These are phyloP conservation scores for Epithele typhae DNA, from an alignment of 768 basidiomycete species.

Conservation along the genomic window DNA sequence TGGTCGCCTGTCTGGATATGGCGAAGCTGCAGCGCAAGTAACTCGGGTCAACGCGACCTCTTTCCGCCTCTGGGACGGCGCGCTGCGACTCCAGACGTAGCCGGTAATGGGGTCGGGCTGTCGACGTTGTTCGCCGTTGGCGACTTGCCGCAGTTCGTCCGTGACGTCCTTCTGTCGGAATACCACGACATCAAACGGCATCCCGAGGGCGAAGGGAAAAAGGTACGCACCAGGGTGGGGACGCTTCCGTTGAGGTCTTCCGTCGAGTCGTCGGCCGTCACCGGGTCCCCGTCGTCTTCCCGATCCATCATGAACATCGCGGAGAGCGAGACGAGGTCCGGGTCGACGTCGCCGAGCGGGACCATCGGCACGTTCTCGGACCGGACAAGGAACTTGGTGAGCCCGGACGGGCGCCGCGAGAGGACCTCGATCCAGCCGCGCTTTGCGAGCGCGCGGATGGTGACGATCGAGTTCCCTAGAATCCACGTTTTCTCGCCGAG, in stretches of 20 bases:
- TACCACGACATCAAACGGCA: constrained; percentile 13
- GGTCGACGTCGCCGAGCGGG: constrained; percentile 77
- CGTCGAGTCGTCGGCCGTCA: not conserved
- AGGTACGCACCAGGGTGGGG: constrained; percentile 8
- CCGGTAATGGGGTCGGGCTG: constrained; percentile 74
- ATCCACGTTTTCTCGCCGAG: constrained; percentile 78
- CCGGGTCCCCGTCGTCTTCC: constrained; percentile 22
- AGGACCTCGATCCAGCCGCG: constrained; percentile 88
- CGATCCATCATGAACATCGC: constrained; percentile 73
- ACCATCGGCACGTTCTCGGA: constrained; percentile 88
- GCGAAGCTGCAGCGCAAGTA: constrained; percentile 83
- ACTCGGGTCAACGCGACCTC: constrained; percentile 76
- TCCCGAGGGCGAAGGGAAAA: not conserved
- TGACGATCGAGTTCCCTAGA: constrained; percentile 78
- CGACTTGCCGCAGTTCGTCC: constrained; percentile 2
- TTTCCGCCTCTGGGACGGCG: constrained; percentile 87
- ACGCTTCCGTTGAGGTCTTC: constrained; percentile 4
- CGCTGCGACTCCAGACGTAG: constrained; percentile 83
- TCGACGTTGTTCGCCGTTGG: constrained; percentile 19
- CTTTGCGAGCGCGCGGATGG: constrained; percentile 66
- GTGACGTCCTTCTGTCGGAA: constrained; percentile 8
- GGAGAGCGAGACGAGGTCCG: constrained; percentile 68
- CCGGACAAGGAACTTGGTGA: constrained; percentile 77
- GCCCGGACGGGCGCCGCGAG: constrained; percentile 84
- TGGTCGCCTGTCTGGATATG: constrained; percentile 54